Evolutionary conservation across 202 grass and related monocot genomes (phyloP).

Genomic region (Carex arenaria): DNA sequence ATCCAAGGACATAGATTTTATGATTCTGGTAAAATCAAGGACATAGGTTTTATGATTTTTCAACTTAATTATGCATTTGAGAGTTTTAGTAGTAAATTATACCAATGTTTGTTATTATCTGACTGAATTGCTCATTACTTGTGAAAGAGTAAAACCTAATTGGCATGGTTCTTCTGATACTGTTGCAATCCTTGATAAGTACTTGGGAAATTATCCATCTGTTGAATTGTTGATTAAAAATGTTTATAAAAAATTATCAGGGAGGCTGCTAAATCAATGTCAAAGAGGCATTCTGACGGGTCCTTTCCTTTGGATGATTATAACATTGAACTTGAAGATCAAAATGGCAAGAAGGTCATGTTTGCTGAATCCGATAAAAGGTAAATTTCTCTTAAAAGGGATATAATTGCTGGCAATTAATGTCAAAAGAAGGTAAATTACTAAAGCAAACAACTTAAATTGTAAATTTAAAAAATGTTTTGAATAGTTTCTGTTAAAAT

Average conservation of each 20-base stretch:
- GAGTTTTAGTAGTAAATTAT: not conserved
- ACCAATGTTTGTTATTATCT: not conserved
- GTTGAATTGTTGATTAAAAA: not conserved
- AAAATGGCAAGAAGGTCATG: slow-evolving; percentile 82
- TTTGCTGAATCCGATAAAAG: slow-evolving; percentile 81
- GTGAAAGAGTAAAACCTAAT: not conserved
- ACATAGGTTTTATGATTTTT: not conserved
- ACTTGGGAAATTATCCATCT: too few species aligned
- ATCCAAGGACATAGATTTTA: not conserved
- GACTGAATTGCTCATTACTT: not conserved
- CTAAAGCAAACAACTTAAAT: not conserved
- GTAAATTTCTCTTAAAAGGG: slow-evolving; percentile 28
- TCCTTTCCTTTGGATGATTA: slow-evolving; percentile 69
- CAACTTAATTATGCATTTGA: not conserved
- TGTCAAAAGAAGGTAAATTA: too few species aligned
- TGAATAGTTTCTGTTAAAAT: not conserved
- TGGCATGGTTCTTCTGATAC: not conserved
- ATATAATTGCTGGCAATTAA: not conserved
- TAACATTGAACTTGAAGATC: slow-evolving; percentile 92
- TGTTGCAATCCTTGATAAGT: not conserved
- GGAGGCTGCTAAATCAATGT: slow-evolving; percentile 68
- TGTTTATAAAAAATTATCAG: slow-evolving; percentile 15
- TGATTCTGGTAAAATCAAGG: not conserved
- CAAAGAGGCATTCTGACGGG: slow-evolving; percentile 86
- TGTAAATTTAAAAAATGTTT: not conserved